These are phyloP conservation scores for Alternaria incomplexa DNA, from an alignment of 2,329 filamentous ascomycete genomes.

Conservation along the genomic window DNA sequence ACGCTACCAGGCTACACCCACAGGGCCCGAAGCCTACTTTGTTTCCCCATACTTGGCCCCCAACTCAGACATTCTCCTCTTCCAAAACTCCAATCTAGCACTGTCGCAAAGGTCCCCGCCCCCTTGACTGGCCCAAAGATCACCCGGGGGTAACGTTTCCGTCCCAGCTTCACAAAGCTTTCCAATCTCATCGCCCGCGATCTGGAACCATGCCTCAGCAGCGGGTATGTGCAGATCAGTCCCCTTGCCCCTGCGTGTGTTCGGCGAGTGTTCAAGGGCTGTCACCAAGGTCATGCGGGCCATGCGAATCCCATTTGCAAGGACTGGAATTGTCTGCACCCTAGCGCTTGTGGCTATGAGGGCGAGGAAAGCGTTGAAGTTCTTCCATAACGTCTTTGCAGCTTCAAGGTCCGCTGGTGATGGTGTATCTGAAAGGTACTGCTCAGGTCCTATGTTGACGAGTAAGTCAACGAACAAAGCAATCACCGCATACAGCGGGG, in stretches of 20 bases:
- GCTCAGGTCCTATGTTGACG: not conserved
- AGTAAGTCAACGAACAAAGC: not conserved
- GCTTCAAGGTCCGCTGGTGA: not conserved
- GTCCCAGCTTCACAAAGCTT: not conserved
- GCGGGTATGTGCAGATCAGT: not conserved
- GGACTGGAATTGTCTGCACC: not conserved
- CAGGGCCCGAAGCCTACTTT: too few relatives aligned
- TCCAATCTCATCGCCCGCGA: not conserved
- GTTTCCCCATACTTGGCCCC: not conserved
- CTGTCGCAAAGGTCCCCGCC: not conserved
- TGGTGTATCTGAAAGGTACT: not conserved
- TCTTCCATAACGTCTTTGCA: not conserved
- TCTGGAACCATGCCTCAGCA: not conserved
- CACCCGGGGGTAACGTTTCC: not conserved
- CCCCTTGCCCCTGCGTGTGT: not conserved
- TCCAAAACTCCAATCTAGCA: not conserved
- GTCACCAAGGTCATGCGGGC: not conserved
- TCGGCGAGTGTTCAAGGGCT: not conserved
- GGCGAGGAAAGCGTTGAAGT: not conserved
- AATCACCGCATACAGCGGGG: not conserved
- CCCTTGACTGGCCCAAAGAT: not conserved
- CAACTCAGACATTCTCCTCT: not conserved
- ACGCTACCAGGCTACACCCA: too few relatives aligned
- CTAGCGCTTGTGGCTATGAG: not conserved
- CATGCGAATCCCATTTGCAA: not conserved